A percentile compares a stretch with the other conserved stretches of the same genome.
phyloP scores from a whole-genome alignment of 2,329 filamentous ascomycete species.

The Alternaria sp. region DNA sequence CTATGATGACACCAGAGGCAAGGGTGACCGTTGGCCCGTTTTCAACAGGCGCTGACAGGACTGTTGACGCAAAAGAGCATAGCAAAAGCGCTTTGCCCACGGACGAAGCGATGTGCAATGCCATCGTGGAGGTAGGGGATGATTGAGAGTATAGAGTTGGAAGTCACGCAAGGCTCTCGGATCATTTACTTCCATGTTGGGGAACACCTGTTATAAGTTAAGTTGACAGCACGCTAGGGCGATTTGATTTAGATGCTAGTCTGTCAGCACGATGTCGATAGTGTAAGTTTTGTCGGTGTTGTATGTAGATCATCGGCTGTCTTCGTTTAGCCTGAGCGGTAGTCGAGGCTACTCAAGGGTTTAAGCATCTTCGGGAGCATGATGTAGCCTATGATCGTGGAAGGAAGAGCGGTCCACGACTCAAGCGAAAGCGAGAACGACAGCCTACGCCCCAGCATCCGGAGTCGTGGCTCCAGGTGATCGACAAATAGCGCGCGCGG shows the following conservation, averaged over 20 bases:
- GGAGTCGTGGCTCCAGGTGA: not conserved
- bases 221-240: not conserved
- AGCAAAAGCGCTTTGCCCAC: not conserved
- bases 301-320: not conserved
- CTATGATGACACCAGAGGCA: conserved; percentile 11
- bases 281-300: not conserved
- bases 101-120: not conserved
- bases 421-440: not conserved
- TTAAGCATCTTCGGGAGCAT: not conserved
- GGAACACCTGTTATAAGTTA: not conserved
- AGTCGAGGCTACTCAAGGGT: not conserved
- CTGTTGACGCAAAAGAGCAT: not conserved
- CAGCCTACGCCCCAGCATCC: not conserved
- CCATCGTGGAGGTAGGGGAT: not conserved
- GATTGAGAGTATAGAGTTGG: not conserved
- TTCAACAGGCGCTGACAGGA: not conserved
- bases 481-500: not conserved
- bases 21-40: conserved; percentile 9
- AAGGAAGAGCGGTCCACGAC: not conserved
- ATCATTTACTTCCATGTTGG: not conserved
- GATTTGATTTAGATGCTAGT: not conserved
- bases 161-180: not conserved
- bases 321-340: not conserved
- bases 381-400: not conserved
- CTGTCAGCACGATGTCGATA: not conserved